Evolutionary conservation across 2,329 filamentous ascomycete genomes (phyloP), one percentile per base, ranked within the genome.

Genomic region (Fusarium nodosum): DNA sequence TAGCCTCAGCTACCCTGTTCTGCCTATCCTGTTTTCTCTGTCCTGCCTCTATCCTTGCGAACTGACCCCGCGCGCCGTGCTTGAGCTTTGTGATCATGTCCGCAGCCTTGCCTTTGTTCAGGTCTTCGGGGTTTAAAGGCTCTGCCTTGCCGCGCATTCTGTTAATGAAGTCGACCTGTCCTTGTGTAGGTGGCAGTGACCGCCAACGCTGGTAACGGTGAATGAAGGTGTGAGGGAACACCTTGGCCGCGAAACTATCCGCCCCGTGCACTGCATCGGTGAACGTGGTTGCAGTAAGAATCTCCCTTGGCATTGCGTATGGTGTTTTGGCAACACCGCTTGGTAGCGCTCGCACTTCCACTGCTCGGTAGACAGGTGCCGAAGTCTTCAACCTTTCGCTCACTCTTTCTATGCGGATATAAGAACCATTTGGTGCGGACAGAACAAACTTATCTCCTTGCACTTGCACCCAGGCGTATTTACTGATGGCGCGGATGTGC

Each of bases 21-120:
- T 81, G 76, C 64, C 74, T 83, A 51, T 82, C 79, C 36, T 77
- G 80, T 53, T 84, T 85, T 44, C 83, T 86, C 76, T 85, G 88
- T 56, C 84, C 81, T 0, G 80, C 82, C 74, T 86, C 83, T 60
- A 87, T 79, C 34, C 75, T 83, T 28, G 83, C 82, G 76, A 86
- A 93, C 81, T 81, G 88, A 66, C 80, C 92, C 78, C 83, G 87
- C 1, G 92, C 93, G 1, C 95, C 95, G 76, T 96, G 92, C 78
- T 91, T 95, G 65, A 97, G 77, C 79, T 97, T 97, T 10, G 93
- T 97, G 69, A 98, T 97, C 91, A 97, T 94, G 77, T 97, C 94
- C 7, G 86, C 86, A 7, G 94, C 94, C 76, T 88, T 89, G 10
- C 95, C 95, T 75, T 94, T 96, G 16, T 87, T 94, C 60, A 97